Conservation (phyloP, 495 filamentous ascomycete genomes). For the Xylaria scruposa region DNA sequence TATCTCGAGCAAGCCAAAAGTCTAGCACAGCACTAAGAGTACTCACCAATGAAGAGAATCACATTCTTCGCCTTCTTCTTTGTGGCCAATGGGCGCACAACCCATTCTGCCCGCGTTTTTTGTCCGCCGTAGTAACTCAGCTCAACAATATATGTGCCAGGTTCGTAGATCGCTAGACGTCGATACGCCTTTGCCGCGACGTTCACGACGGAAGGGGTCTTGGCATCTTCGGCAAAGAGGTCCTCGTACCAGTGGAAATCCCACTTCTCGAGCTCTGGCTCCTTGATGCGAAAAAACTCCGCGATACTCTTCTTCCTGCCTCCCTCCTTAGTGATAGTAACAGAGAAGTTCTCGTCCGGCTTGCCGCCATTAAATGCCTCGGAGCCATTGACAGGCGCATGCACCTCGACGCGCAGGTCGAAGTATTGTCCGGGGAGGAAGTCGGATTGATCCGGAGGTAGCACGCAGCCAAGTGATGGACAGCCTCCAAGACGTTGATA, state of each 20-base stretch:
- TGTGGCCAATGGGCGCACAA: slow-evolving; percentile 67
- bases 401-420: slow-evolving; percentile 77
- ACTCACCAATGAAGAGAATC: slow-evolving; percentile 72
- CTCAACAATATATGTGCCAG: slow-evolving; percentile 73
- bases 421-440: slow-evolving; percentile 78
- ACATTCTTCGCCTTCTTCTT: slow-evolving; percentile 78
- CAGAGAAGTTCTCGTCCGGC: slow-evolving; percentile 71
- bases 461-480: slow-evolving; percentile 73
- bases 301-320: slow-evolving; percentile 53
- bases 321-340: slow-evolving; percentile 69
- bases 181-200: slow-evolving; percentile 75
- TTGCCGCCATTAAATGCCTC: slow-evolving; percentile 65
- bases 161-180: slow-evolving; percentile 69
- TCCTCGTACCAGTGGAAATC: slow-evolving; percentile 77
- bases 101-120: slow-evolving; percentile 71
- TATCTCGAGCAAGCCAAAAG: neutral
- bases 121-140: slow-evolving; percentile 69
- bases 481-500: slow-evolving; percentile 74
- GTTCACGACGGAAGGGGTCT: slow-evolving; percentile 68
- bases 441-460: slow-evolving; percentile 78
- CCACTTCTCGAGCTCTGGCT: slow-evolving; percentile 72
- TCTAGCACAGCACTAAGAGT: neutral
- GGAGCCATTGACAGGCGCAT: slow-evolving; percentile 76
- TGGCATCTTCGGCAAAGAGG: slow-evolving; percentile 70
- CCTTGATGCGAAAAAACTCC: slow-evolving; percentile 64